These are phyloP conservation scores for Erigeron philadelphicus DNA, from an alignment of 140 eudicot genomes.

Conservation along the genomic window DNA sequence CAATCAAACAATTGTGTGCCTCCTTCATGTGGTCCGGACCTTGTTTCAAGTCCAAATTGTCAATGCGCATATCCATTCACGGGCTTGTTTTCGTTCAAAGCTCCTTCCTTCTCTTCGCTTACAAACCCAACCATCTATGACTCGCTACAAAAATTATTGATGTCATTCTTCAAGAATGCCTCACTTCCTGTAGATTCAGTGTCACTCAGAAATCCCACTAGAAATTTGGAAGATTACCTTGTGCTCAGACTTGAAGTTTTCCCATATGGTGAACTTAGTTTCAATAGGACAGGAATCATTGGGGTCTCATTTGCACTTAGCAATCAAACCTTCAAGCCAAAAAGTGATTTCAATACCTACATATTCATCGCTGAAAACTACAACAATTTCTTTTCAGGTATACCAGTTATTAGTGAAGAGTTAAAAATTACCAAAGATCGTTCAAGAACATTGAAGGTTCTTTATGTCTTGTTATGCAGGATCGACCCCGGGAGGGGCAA, in stretches of 20 bases:
- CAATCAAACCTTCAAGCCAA: conserved; percentile 56
- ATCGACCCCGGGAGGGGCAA: not conserved
- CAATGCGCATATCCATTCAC: conserved; percentile 61
- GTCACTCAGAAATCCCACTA: conserved; percentile 42
- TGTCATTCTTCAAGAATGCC: conserved; percentile 21
- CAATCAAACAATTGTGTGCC: conserved; percentile 40
- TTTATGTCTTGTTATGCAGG: conserved; percentile 16
- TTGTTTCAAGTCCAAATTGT: conserved; percentile 61
- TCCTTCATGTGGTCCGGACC: conserved; percentile 36
- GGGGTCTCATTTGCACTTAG: conserved; percentile 40
- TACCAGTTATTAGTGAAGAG: not conserved
- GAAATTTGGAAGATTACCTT: conserved; percentile 48
- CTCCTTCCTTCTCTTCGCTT: conserved; percentile 58
- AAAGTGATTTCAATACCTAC: conserved; percentile 41
- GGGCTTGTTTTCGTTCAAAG: conserved; percentile 51
- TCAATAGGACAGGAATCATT: conserved; percentile 51
- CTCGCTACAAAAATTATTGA: conserved; percentile 35
- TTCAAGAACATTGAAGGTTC: not conserved
- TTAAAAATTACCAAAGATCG: too few species aligned
- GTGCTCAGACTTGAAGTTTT: conserved; percentile 45
- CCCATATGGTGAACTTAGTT: conserved; percentile 46
- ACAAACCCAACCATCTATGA: conserved; percentile 35
- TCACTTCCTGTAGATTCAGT: conserved; percentile 60
- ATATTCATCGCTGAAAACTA: conserved; percentile 39
- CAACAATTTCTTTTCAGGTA: conserved; percentile 45